These are phyloP conservation scores for Penicillium sp. DNA, from an alignment of 2,329 filamentous ascomycete genomes.

Conservation along the genomic window DNA sequence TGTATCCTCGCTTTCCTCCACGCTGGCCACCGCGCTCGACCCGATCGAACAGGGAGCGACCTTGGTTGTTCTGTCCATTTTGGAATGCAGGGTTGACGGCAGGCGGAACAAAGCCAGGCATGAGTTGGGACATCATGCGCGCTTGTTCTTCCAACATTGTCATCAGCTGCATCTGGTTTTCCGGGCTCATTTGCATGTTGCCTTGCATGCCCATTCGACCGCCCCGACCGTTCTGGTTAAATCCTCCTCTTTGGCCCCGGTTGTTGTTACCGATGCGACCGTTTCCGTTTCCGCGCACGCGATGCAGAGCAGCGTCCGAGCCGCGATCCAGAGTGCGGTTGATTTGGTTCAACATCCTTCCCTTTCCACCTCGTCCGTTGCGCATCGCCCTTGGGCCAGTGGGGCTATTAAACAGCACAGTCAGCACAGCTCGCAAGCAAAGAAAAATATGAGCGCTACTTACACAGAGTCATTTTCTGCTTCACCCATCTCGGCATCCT, in stretches of 20 bases:
- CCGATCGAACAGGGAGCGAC: constrained; percentile 73
- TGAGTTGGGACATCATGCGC: constrained; percentile 77
- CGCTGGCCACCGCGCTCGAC: constrained; percentile 56
- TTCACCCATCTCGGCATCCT: constrained; percentile 75
- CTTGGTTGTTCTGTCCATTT: constrained; percentile 38
- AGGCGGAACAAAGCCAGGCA: constrained; percentile 56
- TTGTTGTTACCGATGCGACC: constrained; percentile 80
- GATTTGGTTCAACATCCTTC: constrained; percentile 82
- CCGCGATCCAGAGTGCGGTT: constrained; percentile 79
- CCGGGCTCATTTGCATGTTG: constrained; percentile 58
- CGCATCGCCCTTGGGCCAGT: constrained; percentile 96
- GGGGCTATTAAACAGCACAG: constrained; percentile 63
- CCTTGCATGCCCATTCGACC: constrained; percentile 49
- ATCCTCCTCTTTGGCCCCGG: constrained; percentile 70
- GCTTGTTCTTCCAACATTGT: constrained; percentile 83
- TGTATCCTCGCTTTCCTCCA: constrained; percentile 50
- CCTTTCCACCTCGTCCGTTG: constrained; percentile 68
- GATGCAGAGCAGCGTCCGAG: constrained; percentile 74
- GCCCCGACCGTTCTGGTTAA: constrained; percentile 47
- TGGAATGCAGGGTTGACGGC: constrained; percentile 58
- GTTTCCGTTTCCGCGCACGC: constrained; percentile 71
- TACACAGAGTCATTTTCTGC: constrained; percentile 45
- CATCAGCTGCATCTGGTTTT: constrained; percentile 74
- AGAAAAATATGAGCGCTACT: constrained; percentile 16
- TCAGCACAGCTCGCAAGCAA: constrained; percentile 3